Percentiles rank a stretch among this genome's conserved stretches.
phyloP scores from a whole-genome alignment of 106 monocot genomes.

The Dioscorea dumetorum region DNA sequence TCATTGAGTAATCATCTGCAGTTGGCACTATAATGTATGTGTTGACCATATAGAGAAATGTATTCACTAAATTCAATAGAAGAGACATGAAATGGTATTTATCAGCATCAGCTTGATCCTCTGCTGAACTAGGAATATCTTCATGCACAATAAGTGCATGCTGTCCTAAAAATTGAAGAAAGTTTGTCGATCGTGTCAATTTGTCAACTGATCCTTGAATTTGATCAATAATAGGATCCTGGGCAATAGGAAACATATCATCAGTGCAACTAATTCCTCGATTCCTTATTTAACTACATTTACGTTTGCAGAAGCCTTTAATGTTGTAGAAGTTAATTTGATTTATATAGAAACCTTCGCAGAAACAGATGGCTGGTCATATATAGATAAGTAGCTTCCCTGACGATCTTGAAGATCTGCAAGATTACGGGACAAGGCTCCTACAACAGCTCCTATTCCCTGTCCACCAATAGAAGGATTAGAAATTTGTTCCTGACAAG shows the following conservation, averaged over 20 bases:
- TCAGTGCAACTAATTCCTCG: neutral
- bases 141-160: constrained; percentile 86
- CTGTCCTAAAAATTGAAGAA: constrained; percentile 88
- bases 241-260: neutral
- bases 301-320: too few species aligned
- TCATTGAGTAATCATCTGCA: constrained; percentile 88
- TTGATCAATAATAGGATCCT: constrained; percentile 85
- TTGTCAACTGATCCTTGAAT: constrained; percentile 77
- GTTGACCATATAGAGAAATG: constrained; percentile 99
- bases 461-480: constrained; percentile 9
- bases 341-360: constrained; percentile 38
- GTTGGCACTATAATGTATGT: constrained; percentile 98
- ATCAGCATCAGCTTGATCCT: constrained; percentile 42
- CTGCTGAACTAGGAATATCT: constrained; percentile 44
- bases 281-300: too few species aligned
- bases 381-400: constrained; percentile 87
- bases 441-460: constrained; percentile 95
- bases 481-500: neutral
- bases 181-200: constrained; percentile 76
- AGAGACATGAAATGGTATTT: constrained; percentile 88
- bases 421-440: constrained; percentile 89
- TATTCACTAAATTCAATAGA: constrained; percentile 82
- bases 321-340: too few species aligned
- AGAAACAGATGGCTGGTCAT: constrained; percentile 72
- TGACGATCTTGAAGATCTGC: constrained; percentile 72